Base-by-base conservation (phyloP, 371 early-diverging fungal species). In the Mucor mucedo region DNA sequence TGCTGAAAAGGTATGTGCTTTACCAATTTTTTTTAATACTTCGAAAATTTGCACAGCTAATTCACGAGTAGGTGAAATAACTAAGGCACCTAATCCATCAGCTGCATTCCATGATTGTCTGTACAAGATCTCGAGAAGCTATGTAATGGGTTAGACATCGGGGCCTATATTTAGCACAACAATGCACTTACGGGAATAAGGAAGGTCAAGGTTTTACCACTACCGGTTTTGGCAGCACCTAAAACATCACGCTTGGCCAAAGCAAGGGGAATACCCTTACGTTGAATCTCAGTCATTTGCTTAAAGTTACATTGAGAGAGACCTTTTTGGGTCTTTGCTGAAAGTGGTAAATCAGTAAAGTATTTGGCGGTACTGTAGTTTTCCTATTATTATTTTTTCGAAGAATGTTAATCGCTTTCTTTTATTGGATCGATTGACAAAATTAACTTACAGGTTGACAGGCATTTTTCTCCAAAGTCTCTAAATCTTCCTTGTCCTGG, bases 141-240 rank as follows among this genome's bases (percentile, higher is more conserved):
- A 67, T n/a, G 45, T 13, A 7, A 13, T 27, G 0, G 3, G 10
- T 50, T 16, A 49, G 35, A 21, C 21, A 21, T 40, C 28, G 13
- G 4, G 1, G 5, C 27, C 42, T 41, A 9, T 8, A 21, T 47
- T 47, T 47, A n/a, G 1, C 29, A n/a, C 27, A n/a, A 28, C 16
- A 38, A 10, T 32, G 28, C 3, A 67, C 84, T 67, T 87, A 95
- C 92, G 50, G 98, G 99, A 41, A 99, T 82, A n/a, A 99, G 70
- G 76, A 98, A 99, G 3, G 97, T 94, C 28, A 99, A 81, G 0
- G 99, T 99, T 76, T 99, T 99, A 44, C 99, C 99, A 39, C 95
- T 95, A n/a, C 99, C 99, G 0, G 99, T 99, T 65, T 97, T 96
- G 27, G 99, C 99, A 2, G 99, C 98, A 32, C 98, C 99, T 38